These are phyloP conservation scores for Toxoplasma gondii DNA, from an alignment of 169 alveolate species.

Conservation along the genomic window DNA sequence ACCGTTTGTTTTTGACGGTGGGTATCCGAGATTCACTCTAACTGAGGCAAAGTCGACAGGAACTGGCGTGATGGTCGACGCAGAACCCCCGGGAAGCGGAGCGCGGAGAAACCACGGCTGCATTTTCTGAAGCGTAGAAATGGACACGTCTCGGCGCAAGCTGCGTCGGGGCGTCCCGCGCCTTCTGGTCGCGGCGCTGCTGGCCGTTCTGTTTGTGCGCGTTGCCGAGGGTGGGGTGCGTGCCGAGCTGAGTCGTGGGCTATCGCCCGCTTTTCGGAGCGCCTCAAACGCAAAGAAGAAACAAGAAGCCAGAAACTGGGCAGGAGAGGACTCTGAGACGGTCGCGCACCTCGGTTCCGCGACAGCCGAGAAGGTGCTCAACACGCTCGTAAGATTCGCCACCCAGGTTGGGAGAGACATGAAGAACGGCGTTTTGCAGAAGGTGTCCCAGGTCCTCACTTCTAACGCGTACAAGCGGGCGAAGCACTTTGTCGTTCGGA, in stretches of 20 bases:
- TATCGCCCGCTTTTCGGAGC: no score
- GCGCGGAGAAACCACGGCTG: not conserved
- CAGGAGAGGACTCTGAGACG: not conserved
- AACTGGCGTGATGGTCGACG: no score
- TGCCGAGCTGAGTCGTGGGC: no score
- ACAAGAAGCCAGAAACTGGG: not conserved
- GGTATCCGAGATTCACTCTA: no score
- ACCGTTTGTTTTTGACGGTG: no score
- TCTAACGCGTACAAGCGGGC: not conserved
- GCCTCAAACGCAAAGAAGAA: no score
- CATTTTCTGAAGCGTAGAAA: no score
- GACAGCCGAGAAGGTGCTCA: not conserved
- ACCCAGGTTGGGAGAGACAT: not conserved
- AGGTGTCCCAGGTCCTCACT: conserved; percentile 3
- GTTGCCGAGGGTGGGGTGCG: no score
- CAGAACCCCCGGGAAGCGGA: not conserved
- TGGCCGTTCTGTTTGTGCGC: not conserved
- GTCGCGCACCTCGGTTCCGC: not conserved
- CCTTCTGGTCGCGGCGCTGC: not conserved
- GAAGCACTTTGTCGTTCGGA: not conserved
- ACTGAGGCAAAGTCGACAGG: no score
- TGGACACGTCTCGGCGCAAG: not conserved
- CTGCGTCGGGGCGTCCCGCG: not conserved
- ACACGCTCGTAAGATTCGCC: not conserved
- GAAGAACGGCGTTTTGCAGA: conserved; percentile 1